These are phyloP conservation scores for Toxicodendron radicans DNA, from an alignment of 345 rosid species.

Conservation along the genomic window DNA sequence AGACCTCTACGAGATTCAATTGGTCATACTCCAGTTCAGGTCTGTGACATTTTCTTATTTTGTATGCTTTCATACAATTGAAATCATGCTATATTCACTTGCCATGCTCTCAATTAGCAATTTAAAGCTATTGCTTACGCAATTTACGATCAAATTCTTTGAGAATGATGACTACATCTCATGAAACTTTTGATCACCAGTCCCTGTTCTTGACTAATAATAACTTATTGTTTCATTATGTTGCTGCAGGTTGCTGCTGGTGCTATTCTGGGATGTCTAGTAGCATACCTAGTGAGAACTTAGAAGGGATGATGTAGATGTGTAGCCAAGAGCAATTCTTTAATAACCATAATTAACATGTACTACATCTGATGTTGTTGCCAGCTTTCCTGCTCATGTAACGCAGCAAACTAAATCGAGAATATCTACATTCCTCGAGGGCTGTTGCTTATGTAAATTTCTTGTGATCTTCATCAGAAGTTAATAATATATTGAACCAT, in stretches of 20 bases:
- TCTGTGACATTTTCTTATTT: constrained; percentile 14
- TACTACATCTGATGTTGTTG: not conserved
- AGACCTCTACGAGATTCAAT: constrained; percentile 63
- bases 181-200: not conserved
- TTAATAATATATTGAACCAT: not conserved
- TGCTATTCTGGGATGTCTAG: constrained; percentile 44
- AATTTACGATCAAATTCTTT: not conserved
- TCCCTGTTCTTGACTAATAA: not conserved
- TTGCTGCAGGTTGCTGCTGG: constrained; percentile 58
- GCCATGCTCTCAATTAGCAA: not conserved
- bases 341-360: not conserved
- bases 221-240: not conserved
- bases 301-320: constrained; percentile 16
- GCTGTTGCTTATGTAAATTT: not conserved
- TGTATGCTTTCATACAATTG: not conserved
- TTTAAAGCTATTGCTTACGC: not conserved
- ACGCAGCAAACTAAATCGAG: not conserved
- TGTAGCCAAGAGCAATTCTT: not conserved
- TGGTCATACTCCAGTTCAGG: constrained; percentile 74
- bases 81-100: not conserved
- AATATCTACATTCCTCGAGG: not conserved
- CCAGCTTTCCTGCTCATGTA: not conserved
- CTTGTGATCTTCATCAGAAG: not conserved
- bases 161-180: not conserved
- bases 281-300: constrained; percentile 48